Evolutionary conservation across 2,329 filamentous ascomycete species (phyloP).

Genomic region (Juglanconis sp.): DNA sequence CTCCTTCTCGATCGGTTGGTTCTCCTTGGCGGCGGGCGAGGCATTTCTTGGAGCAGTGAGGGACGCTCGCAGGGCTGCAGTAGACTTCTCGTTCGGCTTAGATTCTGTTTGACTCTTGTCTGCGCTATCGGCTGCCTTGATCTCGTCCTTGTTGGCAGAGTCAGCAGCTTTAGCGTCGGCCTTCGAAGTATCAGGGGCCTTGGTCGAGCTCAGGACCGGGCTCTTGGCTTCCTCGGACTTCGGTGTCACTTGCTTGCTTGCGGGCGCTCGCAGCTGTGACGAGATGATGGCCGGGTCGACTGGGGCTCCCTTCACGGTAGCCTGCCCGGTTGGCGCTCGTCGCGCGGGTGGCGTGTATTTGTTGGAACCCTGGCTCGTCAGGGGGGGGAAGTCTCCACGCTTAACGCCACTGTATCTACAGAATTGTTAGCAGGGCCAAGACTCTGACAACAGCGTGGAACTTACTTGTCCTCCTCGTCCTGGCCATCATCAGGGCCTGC

Average conservation of each 20-base stretch:
- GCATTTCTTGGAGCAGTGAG: constrained; percentile 37
- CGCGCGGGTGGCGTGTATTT: constrained; percentile 91
- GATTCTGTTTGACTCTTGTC: constrained; percentile 24
- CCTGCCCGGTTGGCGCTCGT: constrained; percentile 70
- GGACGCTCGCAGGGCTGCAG: constrained; percentile 22
- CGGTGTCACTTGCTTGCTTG: constrained; percentile 38
- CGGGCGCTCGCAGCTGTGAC: constrained; percentile 61
- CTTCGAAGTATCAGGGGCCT: constrained; percentile 23
- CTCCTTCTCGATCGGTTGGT: constrained; percentile 59
- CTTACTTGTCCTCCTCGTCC: constrained; percentile 91
- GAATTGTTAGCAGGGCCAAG: constrained; percentile 20
- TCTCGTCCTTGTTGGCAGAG: constrained; percentile 27
- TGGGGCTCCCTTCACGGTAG: constrained; percentile 72
- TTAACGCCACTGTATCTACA: constrained; percentile 80
- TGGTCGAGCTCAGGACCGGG: constrained; percentile 31
- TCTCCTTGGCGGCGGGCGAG: constrained; percentile 37
- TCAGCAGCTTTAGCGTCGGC: constrained; percentile 23
- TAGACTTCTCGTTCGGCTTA: constrained; percentile 20
- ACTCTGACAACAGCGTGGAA: constrained; percentile 13
- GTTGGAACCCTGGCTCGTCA: constrained; percentile 50
- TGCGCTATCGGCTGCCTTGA: constrained; percentile 26
- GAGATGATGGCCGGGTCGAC: constrained; percentile 90
- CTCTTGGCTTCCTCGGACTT: constrained; percentile 34
- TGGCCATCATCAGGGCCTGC: constrained; percentile 62
- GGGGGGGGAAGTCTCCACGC: constrained; percentile 70